Evolutionary conservation across 1,284 basidiomycete species (phyloP), one percentile per base, ranked within the genome.

Genomic region (Mycena citricolor): DNA sequence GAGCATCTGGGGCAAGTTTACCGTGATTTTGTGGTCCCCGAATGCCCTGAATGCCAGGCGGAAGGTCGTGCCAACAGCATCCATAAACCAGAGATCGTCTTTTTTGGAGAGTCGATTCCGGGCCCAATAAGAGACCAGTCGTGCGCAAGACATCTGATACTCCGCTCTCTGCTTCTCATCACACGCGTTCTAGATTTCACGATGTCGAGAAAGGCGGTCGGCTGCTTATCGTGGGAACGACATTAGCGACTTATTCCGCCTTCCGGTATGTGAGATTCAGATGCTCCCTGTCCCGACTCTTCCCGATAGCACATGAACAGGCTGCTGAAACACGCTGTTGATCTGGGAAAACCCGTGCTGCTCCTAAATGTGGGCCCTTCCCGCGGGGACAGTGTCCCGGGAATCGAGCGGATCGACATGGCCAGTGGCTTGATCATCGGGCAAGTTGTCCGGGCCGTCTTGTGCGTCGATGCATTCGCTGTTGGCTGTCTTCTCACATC

Each of bases 221-320:
- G 36, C 64, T 97, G 1, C 77, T 97, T 40, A 68, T 94, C 32
- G 66, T 95, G 28, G 93, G 94, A 23, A 93, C 91, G 0, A 92
- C 90, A 0, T 76, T 97, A 11, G 92, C 94, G 2, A 97, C 94
- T 0, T 95, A 89, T 64, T 93, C 90, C 7, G 91, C 92, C 1
- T 95, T 86, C 65, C 74, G 91, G 86, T 86, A 55, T 31, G 61
- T 31, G 25, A 12, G 36, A 17, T 33, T 22, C n/a, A 22, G 19
- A 34, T 32, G 31, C 30, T 22, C 33, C n/a, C n/a, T n/a, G n/a
- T n/a, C n/a, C n/a, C n/a, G 31, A 32, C 14, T 51, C 8, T 29
- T n/a, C 35, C 25, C 21, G 26, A 23, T 20, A 26, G 25, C 23
- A 29, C 8, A 32, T 19, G 19, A 10, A 24, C 51, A 86, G 87